phyloP scores from a whole-genome alignment of 441 rosid species.

The Lepidium campestre region DNA sequence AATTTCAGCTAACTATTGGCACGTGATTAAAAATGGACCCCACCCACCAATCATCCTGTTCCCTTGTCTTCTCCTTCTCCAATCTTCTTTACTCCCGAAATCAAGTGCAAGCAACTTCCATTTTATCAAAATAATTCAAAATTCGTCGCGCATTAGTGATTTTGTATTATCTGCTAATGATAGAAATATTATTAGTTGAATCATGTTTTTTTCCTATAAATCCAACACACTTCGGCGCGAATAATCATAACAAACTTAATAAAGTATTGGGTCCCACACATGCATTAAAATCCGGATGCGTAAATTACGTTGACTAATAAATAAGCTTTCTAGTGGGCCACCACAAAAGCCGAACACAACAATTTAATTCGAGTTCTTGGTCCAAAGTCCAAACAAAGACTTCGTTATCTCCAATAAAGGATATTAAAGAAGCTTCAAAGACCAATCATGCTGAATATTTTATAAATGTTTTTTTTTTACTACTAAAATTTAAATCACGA shows the following conservation, averaged over 20 bases:
- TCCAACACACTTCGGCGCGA: conserved; percentile 8
- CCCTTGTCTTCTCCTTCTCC: conserved; percentile 24
- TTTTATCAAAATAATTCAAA: background rate
- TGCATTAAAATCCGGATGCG: background rate
- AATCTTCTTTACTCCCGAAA: background rate
- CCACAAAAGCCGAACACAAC: background rate
- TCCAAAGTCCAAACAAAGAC: conserved; percentile 11
- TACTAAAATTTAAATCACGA: conserved; percentile 7
- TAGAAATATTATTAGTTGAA: background rate
- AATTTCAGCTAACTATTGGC: conserved; percentile 1
- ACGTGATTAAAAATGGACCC: conserved; percentile 26
- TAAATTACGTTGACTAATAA: conserved; percentile 17
- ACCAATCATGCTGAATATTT: background rate
- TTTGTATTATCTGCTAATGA: background rate
- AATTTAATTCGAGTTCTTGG: conserved; percentile 7
- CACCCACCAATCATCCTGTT: conserved; percentile 22
- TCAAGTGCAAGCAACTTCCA: background rate
- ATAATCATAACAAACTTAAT: background rate
- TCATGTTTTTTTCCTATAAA: background rate
- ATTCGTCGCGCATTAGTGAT: background rate
- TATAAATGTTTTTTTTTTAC: background rate
- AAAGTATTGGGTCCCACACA: conserved; percentile 3
- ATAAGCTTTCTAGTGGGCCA: background rate
- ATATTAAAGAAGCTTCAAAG: conserved; percentile 14
- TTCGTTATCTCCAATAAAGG: conserved; percentile 7